Percentiles rank a stretch among this genome's conserved stretches.
Evolutionary conservation across 2,329 filamentous ascomycete species (phyloP).

Genomic region (Ceratocystis ficicola): DNA sequence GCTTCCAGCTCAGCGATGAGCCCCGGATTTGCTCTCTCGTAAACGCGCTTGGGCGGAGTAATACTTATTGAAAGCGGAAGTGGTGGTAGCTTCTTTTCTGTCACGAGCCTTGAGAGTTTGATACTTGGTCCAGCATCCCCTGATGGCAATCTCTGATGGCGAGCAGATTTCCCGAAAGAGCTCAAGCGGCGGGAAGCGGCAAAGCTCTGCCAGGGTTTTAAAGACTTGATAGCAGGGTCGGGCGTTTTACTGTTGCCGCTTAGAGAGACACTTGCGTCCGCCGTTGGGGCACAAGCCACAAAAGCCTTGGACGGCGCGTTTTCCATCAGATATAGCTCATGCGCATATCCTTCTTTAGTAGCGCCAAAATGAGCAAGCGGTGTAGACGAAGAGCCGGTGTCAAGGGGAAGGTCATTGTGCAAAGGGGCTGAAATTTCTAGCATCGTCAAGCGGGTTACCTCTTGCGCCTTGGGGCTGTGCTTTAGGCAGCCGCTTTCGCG

Average conservation of each 20-base stretch:
- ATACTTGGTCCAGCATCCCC: slow-evolving; percentile 3
- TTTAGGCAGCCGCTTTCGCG: slow-evolving; percentile 28
- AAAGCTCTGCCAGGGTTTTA: neutral
- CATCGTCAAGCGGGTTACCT: slow-evolving; percentile 27
- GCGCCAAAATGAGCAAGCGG: slow-evolving; percentile 22
- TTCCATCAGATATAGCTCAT: slow-evolving; percentile 21
- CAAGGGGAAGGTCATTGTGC: slow-evolving; percentile 23
- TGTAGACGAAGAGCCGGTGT: neutral
- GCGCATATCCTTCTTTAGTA: slow-evolving; percentile 12
- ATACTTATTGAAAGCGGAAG: slow-evolving; percentile 11
- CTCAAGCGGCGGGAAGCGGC: neutral
- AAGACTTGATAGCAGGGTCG: neutral
- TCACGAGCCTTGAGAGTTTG: neutral
- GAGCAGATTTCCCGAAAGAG: neutral
- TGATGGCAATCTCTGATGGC: slow-evolving; percentile 17
- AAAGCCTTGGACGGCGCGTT: slow-evolving; percentile 24
- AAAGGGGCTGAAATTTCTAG: slow-evolving; percentile 36
- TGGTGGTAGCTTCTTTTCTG: slow-evolving; percentile 13
- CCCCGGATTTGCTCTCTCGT: neutral
- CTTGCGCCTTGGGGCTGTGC: slow-evolving; percentile 26
- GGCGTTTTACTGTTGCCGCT: neutral
- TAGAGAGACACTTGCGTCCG: neutral
- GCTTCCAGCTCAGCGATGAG: slow-evolving; percentile 2
- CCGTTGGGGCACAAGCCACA: neutral
- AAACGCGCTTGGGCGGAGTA: neutral